These are phyloP conservation scores for Wallacemonas rigidus DNA, from an alignment of 208 protist genomes.

Conservation along the genomic window DNA sequence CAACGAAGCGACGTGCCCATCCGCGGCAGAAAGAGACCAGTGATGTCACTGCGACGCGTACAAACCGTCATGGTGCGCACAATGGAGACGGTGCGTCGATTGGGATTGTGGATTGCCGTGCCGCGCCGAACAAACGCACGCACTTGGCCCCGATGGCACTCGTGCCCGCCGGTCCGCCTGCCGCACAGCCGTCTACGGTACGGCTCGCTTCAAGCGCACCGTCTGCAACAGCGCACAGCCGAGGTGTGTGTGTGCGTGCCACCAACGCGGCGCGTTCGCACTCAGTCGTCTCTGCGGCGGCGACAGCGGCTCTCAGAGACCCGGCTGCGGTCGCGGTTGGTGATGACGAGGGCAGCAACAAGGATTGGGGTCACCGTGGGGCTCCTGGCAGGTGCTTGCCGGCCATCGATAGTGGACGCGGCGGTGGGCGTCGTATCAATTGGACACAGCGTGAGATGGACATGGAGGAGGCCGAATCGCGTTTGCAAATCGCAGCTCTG, in stretches of 20 bases:
- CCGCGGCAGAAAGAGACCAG: too few relatives aligned
- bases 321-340: too few relatives aligned
- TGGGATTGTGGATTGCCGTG: slow-evolving; percentile 4
- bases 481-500: slow-evolving; percentile 10
- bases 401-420: not conserved
- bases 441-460: slow-evolving; percentile 6
- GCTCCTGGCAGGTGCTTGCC: not conserved
- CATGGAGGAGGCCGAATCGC: slow-evolving; percentile 11
- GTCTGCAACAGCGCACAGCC: not conserved
- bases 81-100: not conserved
- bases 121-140: not conserved
- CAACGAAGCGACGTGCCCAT: too few relatives aligned
- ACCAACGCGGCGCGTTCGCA: not conserved
- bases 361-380: not conserved
- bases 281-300: slow-evolving; percentile 1
- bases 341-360: not conserved
- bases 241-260: too few relatives aligned
- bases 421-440: not conserved
- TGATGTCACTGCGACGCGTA: too few relatives aligned
- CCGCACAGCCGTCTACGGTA: too few relatives aligned
- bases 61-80: too few relatives aligned
- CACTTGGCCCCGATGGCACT: slow-evolving; percentile 4
- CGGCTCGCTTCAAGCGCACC: not conserved
- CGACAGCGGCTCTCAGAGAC: not conserved
- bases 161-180: not conserved